phyloP scores from a whole-genome alignment of 371 early-diverging fungal genomes.

The Apophysomyces ossiformis region DNA sequence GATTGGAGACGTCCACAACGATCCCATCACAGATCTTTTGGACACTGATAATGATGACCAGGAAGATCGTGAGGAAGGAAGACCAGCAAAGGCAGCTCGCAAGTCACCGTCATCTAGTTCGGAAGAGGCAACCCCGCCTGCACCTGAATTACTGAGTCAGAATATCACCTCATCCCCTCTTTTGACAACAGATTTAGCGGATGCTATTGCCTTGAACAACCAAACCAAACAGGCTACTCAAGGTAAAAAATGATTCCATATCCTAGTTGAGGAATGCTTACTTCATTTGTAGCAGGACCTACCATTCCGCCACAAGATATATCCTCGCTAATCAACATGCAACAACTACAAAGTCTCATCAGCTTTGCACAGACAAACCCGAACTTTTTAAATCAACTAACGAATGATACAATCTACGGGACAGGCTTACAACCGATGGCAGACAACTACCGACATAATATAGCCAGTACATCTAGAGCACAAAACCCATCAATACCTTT shows the following conservation, averaged over 20 bases:
- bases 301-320: constrained; percentile 19
- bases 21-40: constrained; percentile 12
- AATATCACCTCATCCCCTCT: constrained; percentile 21
- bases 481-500: neutral
- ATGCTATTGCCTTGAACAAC: constrained; percentile 49
- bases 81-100: constrained; percentile 20
- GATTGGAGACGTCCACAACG: constrained; percentile 41
- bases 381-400: constrained; percentile 35
- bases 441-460: neutral
- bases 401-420: constrained; percentile 18
- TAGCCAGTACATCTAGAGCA: neutral
- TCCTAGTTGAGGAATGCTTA: neutral
- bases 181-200: constrained; percentile 39
- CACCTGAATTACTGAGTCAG: constrained; percentile 13
- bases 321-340: constrained; percentile 31
- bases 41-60: constrained; percentile 32
- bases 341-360: constrained; percentile 24
- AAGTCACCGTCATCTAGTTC: constrained; percentile 24
- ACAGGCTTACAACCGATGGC: neutral
- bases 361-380: constrained; percentile 38
- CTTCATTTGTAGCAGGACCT: constrained; percentile 20
- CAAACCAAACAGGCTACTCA: constrained; percentile 38
- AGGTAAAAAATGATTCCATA: neutral
- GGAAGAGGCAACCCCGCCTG: constrained; percentile 22
- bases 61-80: constrained; percentile 29